These are phyloP conservation scores for Penicillium sp. DNA, from an alignment of 2,329 filamentous ascomycete genomes.

Conservation along the genomic window DNA sequence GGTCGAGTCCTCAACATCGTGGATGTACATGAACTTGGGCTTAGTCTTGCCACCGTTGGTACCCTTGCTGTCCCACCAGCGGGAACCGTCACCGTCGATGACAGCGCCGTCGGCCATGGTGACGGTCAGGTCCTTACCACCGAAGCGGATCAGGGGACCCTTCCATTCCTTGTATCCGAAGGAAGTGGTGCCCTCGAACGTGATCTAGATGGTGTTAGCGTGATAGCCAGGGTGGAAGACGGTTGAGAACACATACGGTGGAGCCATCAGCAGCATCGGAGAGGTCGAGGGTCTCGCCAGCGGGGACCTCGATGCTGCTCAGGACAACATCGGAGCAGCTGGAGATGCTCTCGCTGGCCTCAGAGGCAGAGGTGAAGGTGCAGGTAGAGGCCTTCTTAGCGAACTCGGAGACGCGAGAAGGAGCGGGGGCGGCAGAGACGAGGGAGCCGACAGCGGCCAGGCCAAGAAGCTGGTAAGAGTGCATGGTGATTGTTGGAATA, in stretches of 20 bases:
- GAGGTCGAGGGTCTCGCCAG: conserved; percentile 52
- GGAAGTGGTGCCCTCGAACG: conserved; percentile 57
- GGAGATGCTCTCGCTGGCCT: conserved; percentile 40
- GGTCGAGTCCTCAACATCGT: conserved; percentile 25
- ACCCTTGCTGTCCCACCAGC: conserved; percentile 56
- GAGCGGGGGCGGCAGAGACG: conserved; percentile 21
- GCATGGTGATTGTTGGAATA: too few relatives aligned
- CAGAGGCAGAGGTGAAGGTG: conserved; percentile 51
- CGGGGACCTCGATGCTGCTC: conserved; percentile 48
- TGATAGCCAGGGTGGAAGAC: too few relatives aligned
- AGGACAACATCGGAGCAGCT: conserved; percentile 52
- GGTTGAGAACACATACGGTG: conserved; percentile 26
- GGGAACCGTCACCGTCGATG: conserved; percentile 49
- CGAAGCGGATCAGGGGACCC: conserved; percentile 55
- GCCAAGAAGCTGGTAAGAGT: too few relatives aligned
- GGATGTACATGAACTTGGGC: conserved; percentile 56
- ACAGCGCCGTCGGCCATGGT: conserved; percentile 44
- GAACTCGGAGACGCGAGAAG: conserved; percentile 20
- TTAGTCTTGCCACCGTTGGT: conserved; percentile 55
- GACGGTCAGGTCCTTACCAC: conserved; percentile 49
- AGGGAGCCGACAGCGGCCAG: too few relatives aligned
- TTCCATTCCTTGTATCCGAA: conserved; percentile 59
- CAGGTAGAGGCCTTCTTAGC: conserved; percentile 35
- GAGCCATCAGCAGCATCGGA: conserved; percentile 47
- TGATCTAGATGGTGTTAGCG: conserved; percentile 42